Evolutionary conservation across 352 stramenopile species (phyloP).

Genomic region (Phytophthora melonis): DNA sequence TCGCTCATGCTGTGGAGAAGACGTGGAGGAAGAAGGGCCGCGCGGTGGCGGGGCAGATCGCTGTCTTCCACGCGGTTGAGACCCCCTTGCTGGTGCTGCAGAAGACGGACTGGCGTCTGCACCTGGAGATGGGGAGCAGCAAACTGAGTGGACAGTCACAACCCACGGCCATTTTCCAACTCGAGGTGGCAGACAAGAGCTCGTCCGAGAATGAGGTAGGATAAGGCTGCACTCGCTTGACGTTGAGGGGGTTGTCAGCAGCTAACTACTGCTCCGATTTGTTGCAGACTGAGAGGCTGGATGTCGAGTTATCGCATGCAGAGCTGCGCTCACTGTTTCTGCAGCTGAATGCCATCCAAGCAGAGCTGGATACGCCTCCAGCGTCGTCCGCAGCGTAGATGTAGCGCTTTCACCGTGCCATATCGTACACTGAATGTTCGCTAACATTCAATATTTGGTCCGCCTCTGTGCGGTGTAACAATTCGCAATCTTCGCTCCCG

Average conservation of each 20-base stretch:
- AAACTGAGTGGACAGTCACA: slow-evolving; percentile 49
- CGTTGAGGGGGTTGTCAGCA: not conserved
- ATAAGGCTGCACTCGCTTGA: not conserved
- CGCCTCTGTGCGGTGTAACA: not conserved
- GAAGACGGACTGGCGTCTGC: slow-evolving; percentile 58
- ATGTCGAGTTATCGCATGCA: slow-evolving; percentile 67
- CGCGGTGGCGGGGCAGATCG: slow-evolving; percentile 19
- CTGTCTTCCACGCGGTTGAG: slow-evolving; percentile 2
- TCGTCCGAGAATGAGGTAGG: slow-evolving; percentile 23
- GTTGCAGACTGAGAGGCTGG: slow-evolving; percentile 55
- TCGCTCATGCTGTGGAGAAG: slow-evolving; percentile 52
- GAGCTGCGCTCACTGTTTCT: slow-evolving; percentile 64
- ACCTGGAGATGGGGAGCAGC: slow-evolving; percentile 64
- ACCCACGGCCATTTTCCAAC: slow-evolving; percentile 64
- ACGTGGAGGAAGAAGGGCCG: slow-evolving; percentile 70
- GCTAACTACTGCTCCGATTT: not conserved
- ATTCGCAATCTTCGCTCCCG: not conserved
- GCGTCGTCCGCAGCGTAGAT: slow-evolving; percentile 29
- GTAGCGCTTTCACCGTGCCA: not conserved
- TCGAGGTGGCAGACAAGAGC: slow-evolving; percentile 39
- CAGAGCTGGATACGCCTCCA: slow-evolving; percentile 44
- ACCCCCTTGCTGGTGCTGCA: slow-evolving; percentile 39
- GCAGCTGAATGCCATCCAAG: slow-evolving; percentile 72
- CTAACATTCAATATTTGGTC: not conserved
- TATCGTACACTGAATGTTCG: not conserved